Conservation (phyloP, 2,329 filamentous ascomycete species). For the Talaromyces funiculosus region DNA sequence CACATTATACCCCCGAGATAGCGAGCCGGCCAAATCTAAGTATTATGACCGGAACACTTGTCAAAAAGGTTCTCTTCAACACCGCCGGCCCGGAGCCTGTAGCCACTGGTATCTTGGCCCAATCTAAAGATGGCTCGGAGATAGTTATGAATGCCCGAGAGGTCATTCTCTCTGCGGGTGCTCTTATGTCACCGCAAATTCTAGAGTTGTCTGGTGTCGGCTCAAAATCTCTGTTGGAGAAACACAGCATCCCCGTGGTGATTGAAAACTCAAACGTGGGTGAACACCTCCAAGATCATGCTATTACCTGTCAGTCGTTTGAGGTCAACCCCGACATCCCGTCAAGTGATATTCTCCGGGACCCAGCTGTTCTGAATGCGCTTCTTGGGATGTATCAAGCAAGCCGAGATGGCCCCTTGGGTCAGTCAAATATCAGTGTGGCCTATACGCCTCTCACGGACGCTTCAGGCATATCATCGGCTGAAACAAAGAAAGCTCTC, state of each 20-base stretch:
- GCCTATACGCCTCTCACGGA: constrained; percentile 9
- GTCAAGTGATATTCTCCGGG: neutral
- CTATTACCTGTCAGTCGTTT: constrained; percentile 12
- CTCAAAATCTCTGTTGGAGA: constrained; percentile 34
- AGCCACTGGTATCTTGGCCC: constrained; percentile 40
- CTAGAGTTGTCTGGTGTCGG: constrained; percentile 59
- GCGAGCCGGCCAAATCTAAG: constrained; percentile 40
- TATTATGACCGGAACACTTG: constrained; percentile 42
- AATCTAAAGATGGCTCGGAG: constrained; percentile 28
- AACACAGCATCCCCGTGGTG: constrained; percentile 37
- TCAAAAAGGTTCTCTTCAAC: constrained; percentile 27
- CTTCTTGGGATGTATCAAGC: constrained; percentile 2
- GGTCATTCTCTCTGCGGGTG: constrained; percentile 56
- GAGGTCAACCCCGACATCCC: constrained; percentile 13
- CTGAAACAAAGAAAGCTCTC: neutral
- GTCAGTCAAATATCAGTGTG: neutral
- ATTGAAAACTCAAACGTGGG: constrained; percentile 43
- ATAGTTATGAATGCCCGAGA: constrained; percentile 40
- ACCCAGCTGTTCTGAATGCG: neutral
- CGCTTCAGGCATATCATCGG: neutral
- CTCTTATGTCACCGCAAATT: constrained; percentile 52
- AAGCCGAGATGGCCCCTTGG: neutral
- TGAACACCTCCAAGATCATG: constrained; percentile 46
- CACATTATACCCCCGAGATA: constrained; percentile 32
- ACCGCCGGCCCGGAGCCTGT: constrained; percentile 12